Conservation (phyloP, 116 monocot species). For the Trichopus zeylanicus region DNA sequence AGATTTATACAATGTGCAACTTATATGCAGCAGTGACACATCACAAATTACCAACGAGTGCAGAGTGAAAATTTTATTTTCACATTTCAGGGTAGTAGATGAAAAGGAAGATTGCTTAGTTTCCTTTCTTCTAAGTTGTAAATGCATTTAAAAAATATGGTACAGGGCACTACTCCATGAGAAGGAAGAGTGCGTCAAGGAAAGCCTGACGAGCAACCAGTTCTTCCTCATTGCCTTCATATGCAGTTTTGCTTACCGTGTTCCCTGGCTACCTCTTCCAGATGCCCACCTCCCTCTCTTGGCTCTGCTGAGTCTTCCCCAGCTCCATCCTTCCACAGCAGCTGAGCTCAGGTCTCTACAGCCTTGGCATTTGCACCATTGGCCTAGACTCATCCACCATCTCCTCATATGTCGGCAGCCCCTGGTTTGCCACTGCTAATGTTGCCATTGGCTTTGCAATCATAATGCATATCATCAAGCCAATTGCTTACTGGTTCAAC, state of each 20-base stretch:
- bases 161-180: constrained; percentile 58
- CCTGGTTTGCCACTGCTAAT: constrained; percentile 65
- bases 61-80: no score
- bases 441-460: constrained; percentile 42
- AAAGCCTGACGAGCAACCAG: constrained; percentile 39
- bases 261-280: constrained; percentile 60
- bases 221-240: constrained; percentile 60
- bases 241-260: constrained; percentile 58
- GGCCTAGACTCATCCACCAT: constrained; percentile 60
- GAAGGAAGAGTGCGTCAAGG: constrained; percentile 35
- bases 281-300: constrained; percentile 64
- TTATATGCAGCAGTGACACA: no score
- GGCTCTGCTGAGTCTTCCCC: constrained; percentile 65
- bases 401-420: constrained; percentile 59
- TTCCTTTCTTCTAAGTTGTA: no score
- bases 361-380: constrained; percentile 52
- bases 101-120: no score
- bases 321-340: constrained; percentile 50
- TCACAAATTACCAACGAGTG: no score
- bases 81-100: no score
- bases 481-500: constrained; percentile 45
- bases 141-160: no score
- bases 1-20: no score
- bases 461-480: constrained; percentile 42
- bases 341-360: constrained; percentile 50